phyloP scores from a whole-genome alignment of 2,329 filamentous ascomycete species.

The Ophiognomonia clavigignenti-juglandacearum region DNA sequence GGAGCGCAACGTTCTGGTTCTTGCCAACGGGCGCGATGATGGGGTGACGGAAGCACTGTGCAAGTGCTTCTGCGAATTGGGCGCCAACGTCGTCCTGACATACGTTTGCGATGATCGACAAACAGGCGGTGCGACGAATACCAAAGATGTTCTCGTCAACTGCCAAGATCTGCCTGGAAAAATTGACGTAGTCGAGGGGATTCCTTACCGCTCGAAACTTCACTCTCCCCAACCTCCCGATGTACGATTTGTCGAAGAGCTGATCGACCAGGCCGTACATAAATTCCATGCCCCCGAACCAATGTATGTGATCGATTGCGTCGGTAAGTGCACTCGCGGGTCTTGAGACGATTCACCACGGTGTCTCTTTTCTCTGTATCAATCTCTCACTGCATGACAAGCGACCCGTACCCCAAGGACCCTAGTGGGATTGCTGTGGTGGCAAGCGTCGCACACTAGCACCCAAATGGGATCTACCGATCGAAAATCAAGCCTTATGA shows the following conservation, averaged over 20 bases:
- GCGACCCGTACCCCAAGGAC: no score
- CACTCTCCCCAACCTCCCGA: neutral
- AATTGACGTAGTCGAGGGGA: neutral
- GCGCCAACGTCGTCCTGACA: neutral
- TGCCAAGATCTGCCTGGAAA: neutral
- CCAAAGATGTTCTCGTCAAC: neutral
- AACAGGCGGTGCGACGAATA: neutral
- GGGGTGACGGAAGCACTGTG: neutral
- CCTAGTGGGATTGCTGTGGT: no score
- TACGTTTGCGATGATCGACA: neutral
- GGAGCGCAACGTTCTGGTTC: neutral
- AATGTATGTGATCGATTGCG: no score
- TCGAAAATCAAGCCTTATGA: no score
- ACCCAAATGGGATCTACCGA: no score
- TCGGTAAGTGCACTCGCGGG: no score
- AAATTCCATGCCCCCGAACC: no score
- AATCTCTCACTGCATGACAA: no score
- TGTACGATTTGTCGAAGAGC: neutral
- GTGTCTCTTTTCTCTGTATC: no score
- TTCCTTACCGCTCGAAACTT: neutral
- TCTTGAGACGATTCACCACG: no score
- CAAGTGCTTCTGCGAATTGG: neutral
- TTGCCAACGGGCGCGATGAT: neutral
- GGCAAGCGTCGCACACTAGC: no score
- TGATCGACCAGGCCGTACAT: neutral